Evolutionary conservation across 2,329 filamentous ascomycete genomes (phyloP).

Genomic region (Ceratocystis destructans): DNA sequence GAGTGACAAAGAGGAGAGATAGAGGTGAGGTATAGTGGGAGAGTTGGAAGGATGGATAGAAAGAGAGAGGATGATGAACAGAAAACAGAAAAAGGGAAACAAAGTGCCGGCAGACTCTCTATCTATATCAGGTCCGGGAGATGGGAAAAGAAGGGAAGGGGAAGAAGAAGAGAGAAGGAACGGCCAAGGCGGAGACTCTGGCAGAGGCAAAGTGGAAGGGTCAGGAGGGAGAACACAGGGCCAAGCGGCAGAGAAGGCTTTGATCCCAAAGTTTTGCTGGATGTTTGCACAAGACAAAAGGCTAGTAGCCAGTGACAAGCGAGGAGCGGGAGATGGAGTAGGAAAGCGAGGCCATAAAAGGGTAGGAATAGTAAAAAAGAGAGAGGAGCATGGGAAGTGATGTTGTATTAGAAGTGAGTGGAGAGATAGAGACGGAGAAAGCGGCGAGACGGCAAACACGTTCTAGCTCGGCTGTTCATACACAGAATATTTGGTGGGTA

Average conservation of each 20-base stretch:
- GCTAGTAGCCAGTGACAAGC: background rate
- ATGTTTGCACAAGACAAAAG: conserved; percentile 2
- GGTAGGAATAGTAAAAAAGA: background rate
- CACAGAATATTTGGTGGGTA: conserved; percentile 6
- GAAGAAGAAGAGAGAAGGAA: background rate
- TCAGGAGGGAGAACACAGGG: background rate
- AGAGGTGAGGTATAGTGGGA: conserved; percentile 16
- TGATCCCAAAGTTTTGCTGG: background rate
- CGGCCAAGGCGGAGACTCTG: background rate
- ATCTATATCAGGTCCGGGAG: conserved; percentile 1
- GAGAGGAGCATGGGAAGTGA: background rate
- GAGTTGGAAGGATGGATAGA: conserved; percentile 18
- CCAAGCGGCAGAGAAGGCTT: background rate
- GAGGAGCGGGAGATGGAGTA: background rate
- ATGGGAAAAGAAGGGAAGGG: background rate
- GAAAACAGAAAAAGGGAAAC: background rate
- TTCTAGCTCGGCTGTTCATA: conserved; percentile 14
- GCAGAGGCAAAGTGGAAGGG: background rate
- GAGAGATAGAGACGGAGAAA: background rate
- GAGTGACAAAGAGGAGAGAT: background rate
- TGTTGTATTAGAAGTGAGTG: background rate
- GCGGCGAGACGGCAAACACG: conserved; percentile 8
- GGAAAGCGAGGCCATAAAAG: background rate
- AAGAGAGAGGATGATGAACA: conserved; percentile 15
- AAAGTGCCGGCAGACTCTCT: background rate